Percentiles rank a stretch among this genome's conserved stretches.
Conservation (phyloP, 768 basidiomycete genomes). For the Amanita fuliginea region DNA sequence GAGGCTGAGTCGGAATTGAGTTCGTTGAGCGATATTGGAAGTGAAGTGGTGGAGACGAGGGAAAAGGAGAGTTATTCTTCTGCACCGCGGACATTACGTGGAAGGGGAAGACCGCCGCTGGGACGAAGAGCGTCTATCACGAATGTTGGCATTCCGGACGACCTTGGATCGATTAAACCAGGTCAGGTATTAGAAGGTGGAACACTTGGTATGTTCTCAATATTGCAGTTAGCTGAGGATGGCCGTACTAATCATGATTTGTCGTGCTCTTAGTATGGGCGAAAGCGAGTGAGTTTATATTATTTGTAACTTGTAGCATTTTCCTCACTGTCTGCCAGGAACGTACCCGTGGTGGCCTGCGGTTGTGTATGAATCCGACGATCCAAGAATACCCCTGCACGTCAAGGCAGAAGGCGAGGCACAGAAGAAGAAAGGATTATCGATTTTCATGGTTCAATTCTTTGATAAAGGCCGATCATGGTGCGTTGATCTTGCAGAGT, state of each 20-base stretch:
- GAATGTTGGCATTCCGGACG: slow-evolving; percentile 13
- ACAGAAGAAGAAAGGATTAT: slow-evolving; percentile 24
- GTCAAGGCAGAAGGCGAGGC: slow-evolving; percentile 19
- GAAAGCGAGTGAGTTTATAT: slow-evolving; percentile 44
- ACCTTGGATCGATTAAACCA: neutral
- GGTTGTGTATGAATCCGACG: slow-evolving; percentile 56
- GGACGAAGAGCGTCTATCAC: slow-evolving; percentile 7
- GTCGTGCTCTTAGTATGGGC: slow-evolving; percentile 59
- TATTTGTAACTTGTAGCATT: neutral
- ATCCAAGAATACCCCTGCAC: slow-evolving; percentile 41
- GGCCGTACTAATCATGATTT: slow-evolving; percentile 2
- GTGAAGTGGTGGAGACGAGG: neutral
- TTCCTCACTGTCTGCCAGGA: slow-evolving; percentile 23
- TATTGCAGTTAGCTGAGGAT: neutral
- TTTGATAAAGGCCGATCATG: slow-evolving; percentile 61
- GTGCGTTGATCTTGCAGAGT: slow-evolving; percentile 21
- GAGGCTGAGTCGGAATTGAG: slow-evolving; percentile 6
- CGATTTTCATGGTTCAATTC: slow-evolving; percentile 64
- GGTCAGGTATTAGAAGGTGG: slow-evolving; percentile 19
- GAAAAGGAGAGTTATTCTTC: neutral
- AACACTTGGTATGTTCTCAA: slow-evolving; percentile 49
- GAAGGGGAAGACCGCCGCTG: neutral
- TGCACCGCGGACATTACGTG: neutral
- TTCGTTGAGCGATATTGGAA: slow-evolving; percentile 6
- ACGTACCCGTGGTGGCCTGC: slow-evolving; percentile 87